A percentile compares a stretch with the other conserved stretches of the same genome.
Evolutionary conservation across 176 grass and related monocot genomes (phyloP).

Genomic region (Saccharum spontaneum): DNA sequence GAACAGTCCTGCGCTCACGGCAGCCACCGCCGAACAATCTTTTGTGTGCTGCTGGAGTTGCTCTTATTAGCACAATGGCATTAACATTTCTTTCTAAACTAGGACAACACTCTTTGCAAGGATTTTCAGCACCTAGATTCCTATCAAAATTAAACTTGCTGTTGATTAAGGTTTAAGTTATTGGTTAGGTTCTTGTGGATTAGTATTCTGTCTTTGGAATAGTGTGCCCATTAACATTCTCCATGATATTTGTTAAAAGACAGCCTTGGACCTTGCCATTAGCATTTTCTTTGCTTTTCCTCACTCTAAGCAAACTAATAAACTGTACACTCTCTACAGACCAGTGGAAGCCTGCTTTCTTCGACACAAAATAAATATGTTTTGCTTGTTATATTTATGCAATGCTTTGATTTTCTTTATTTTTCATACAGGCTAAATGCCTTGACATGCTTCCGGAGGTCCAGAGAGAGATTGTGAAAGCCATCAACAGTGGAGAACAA

Average conservation of each 20-base stretch:
- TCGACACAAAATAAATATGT: background rate
- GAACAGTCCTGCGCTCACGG: background rate
- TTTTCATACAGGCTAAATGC: constrained; percentile 53
- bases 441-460: constrained; percentile 70
- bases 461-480: constrained; percentile 49
- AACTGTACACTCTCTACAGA: background rate
- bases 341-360: constrained; percentile 14
- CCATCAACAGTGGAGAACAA: constrained; percentile 37
- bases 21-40: background rate
- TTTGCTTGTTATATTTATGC: constrained; percentile 12
- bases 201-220: background rate
- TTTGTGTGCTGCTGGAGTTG: background rate
- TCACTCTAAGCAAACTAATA: background rate
- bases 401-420: background rate
- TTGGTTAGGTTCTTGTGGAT: background rate
- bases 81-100: background rate
- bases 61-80: background rate
- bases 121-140: background rate
- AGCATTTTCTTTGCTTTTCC: background rate
- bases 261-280: background rate
- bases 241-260: background rate
- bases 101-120: background rate
- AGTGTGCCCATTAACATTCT: background rate
- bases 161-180: background rate
- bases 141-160: constrained; percentile 9